Evolutionary conservation across 192 early-diverging fungal genomes (phyloP).

Genomic region (Backusella circina): DNA sequence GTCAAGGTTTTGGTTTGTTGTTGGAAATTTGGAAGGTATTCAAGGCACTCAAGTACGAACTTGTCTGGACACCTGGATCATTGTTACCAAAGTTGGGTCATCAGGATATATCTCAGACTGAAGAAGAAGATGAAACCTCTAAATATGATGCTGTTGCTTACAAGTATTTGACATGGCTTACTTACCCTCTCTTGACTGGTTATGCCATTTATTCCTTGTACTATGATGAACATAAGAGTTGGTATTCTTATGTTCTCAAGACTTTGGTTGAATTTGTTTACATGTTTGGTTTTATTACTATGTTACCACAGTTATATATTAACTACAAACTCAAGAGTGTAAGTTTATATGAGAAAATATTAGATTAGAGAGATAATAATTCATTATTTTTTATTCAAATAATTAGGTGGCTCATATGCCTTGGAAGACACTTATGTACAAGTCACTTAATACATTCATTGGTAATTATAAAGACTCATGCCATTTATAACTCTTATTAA

Average conservation of each 20-base stretch:
- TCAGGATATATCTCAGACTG: constrained; percentile 32
- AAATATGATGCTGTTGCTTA: constrained; percentile 78
- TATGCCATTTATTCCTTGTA: constrained; percentile 81
- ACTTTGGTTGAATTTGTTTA: constrained; percentile 92
- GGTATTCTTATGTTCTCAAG: constrained; percentile 84
- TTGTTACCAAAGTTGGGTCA: constrained; percentile 21
- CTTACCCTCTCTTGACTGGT: constrained; percentile 71
- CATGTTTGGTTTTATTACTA: constrained; percentile 77
- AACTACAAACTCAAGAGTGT: constrained; percentile 82
- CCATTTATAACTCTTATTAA: not conserved
- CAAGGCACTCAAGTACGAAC: constrained; percentile 74
- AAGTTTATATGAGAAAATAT: constrained; percentile 10
- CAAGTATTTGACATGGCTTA: constrained; percentile 73
- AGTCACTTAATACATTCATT: constrained; percentile 64
- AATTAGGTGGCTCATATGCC: constrained; percentile 92
- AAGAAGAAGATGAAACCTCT: constrained; percentile 53
- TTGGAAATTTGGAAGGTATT: constrained; percentile 93
- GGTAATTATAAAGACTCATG: constrained; percentile 9
- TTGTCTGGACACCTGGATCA: constrained; percentile 22
- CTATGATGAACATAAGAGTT: constrained; percentile 87
- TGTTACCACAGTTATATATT: constrained; percentile 90
- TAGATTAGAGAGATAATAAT: not conserved
- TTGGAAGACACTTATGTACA: constrained; percentile 92
- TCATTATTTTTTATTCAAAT: not conserved
- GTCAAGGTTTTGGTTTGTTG: constrained; percentile 72